Evolutionary conservation across 306 rosid genomes (phyloP).

Genomic region (Cucurbita ficifolia): DNA sequence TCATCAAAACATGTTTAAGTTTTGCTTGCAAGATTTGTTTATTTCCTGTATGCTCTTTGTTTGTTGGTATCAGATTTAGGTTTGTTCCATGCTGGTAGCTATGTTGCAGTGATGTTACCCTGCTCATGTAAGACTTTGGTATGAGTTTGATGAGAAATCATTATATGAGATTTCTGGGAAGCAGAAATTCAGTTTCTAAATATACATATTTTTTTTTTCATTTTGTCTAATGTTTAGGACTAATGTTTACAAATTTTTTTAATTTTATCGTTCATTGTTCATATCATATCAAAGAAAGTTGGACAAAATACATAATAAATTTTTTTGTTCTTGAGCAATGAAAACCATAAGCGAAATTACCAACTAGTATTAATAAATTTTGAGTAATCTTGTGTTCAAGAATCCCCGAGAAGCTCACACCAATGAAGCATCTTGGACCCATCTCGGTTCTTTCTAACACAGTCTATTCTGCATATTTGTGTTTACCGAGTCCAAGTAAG

Average conservation of each 20-base stretch:
- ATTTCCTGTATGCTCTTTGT: neutral
- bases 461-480: too few species aligned
- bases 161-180: neutral
- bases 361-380: too few species aligned
- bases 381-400: slow-evolving; percentile 16
- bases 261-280: too few species aligned
- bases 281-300: too few species aligned
- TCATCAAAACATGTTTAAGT: neutral
- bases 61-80: neutral
- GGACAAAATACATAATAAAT: too few species aligned
- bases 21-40: neutral
- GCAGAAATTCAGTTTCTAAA: neutral
- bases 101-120: neutral
- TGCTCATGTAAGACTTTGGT: neutral
- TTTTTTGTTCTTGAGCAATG: too few species aligned
- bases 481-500: too few species aligned
- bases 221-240: too few species aligned
- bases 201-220: neutral
- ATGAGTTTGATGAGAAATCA: neutral
- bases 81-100: neutral
- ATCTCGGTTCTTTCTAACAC: too few species aligned
- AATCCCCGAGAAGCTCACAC: slow-evolving; percentile 14
- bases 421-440: too few species aligned
- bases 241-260: too few species aligned
- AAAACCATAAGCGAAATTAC: too few species aligned